Evolutionary conservation across 495 filamentous ascomycete species (phyloP), one percentile per base, ranked within the genome.

Genomic region (Talaromyces borbonicus): DNA sequence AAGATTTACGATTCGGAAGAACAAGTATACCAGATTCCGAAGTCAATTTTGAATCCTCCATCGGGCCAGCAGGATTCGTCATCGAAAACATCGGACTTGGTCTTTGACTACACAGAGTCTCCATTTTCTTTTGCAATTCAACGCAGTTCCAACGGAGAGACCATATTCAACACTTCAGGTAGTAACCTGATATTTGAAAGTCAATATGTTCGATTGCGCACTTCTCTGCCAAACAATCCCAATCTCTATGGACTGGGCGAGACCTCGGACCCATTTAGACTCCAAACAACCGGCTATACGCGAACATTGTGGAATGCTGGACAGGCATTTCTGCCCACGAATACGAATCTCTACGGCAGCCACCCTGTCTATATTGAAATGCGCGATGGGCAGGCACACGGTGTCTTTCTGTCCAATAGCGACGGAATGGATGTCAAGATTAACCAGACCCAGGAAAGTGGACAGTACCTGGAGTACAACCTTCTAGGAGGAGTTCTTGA

Each of bases 1-100:
- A 80, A 84, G 56, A 90, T 94, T 46, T 77, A 84, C 48, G 87
- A 93, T 61, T 66, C 75, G 18, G 75, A 72, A n/a, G 77, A 86
- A 43, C 68, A 76, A 42, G 70, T 85, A 12, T 95, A 90, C 54
- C 84, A 92, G 58, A 77, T 94, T 16, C 86, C 87, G 8, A 74
- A 81, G 18, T 74, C 71, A 3, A 79, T 86, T n/a, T 58, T 94
- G n/a, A 72, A 81, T n/a, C 77, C 84, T 1, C 84, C 86, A 0
- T 26, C 41, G 5, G 41, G 41, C 4, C 25, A 30, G 2, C 26
- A 23, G 12, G 41, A 26, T 1, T 43, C 39, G 23, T 31, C 41
- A 8, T 25, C 32, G 12, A 16, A 35, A 18, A 30, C 30, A 8
- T 39, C 46, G 51, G 73, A 74, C 46, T 50, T 77, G 9, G 52